Conservation (phyloP, 1,284 basidiomycete genomes). For the Stereum hirsutum region DNA sequence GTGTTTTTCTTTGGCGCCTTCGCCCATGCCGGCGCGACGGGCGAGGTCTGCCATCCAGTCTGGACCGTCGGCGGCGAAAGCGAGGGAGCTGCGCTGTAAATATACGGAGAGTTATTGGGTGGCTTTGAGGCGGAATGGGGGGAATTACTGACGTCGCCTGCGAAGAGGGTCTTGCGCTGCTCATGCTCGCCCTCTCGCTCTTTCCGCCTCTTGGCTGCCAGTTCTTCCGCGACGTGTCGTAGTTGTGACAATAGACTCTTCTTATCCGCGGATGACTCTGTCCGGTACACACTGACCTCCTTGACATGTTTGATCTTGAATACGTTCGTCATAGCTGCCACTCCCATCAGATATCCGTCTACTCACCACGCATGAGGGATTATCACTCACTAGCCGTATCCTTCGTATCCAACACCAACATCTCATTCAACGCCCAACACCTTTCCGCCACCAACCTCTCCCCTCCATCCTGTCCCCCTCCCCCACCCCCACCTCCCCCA, state of each 20-base stretch:
- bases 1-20: slow-evolving; percentile 55
- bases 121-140: slow-evolving; percentile 1
- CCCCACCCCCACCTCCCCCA: slow-evolving; percentile 42
- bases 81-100: slow-evolving; percentile 18
- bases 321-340: slow-evolving; percentile 82
- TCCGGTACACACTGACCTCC: slow-evolving; percentile 90
- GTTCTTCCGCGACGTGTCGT: slow-evolving; percentile 86
- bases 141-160: slow-evolving; percentile 39
- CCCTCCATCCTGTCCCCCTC: slow-evolving; percentile 33
- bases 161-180: slow-evolving; percentile 71
- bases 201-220: slow-evolving; percentile 80
- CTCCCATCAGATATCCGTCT: not conserved
- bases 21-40: slow-evolving; percentile 42
- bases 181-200: slow-evolving; percentile 90
- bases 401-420: slow-evolving; percentile 91
- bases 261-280: slow-evolving; percentile 78
- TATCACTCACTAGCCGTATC: slow-evolving; percentile 77
- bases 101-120: not conserved
- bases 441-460: slow-evolving; percentile 82
- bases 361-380: not conserved
- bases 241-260: slow-evolving; percentile 80
- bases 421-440: slow-evolving; percentile 89
- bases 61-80: slow-evolving; percentile 21
- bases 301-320: slow-evolving; percentile 93
- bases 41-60: slow-evolving; percentile 67